phyloP scores from a whole-genome alignment of 805 yeast genomes.

The Wickerhamiella lipophila region DNA sequence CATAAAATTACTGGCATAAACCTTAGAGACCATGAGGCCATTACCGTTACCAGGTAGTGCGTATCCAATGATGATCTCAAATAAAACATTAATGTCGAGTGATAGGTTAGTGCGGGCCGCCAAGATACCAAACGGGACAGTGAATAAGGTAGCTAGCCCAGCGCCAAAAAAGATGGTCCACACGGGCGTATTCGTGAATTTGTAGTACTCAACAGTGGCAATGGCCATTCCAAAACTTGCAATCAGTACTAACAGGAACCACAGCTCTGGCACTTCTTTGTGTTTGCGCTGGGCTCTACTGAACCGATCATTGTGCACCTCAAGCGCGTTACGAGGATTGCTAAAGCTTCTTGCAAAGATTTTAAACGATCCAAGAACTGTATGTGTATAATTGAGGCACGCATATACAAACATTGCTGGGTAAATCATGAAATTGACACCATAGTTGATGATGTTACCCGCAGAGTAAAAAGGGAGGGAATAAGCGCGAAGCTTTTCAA shows the following conservation, averaged over 20 bases:
- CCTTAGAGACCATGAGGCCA: constrained; percentile 41
- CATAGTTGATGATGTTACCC: constrained; percentile 45
- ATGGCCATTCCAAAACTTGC: constrained; percentile 36
- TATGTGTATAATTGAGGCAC: constrained; percentile 32
- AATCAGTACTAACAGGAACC: constrained; percentile 40
- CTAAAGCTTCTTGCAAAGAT: constrained; percentile 4
- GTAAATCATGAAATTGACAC: constrained; percentile 42
- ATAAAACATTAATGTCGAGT: constrained; percentile 39
- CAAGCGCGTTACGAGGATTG: constrained; percentile 24
- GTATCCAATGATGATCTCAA: constrained; percentile 41
- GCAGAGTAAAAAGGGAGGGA: constrained; percentile 59
- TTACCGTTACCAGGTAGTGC: constrained; percentile 44
- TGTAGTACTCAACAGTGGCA: constrained; percentile 31
- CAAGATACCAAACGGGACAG: constrained; percentile 41
- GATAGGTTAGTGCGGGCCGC: constrained; percentile 38
- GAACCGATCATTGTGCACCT: constrained; percentile 38
- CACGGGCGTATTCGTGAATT: constrained; percentile 38
- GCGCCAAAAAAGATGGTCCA: constrained; percentile 47
- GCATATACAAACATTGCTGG: constrained; percentile 44
- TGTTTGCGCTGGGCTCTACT: constrained; percentile 45
- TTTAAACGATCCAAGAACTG: constrained; percentile 11
- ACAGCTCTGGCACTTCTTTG: constrained; percentile 64
- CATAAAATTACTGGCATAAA: constrained; percentile 46
- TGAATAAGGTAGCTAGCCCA: constrained; percentile 38
- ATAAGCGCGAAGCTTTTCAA: constrained; percentile 36